Conservation (phyloP, 139 green algal species). For the Coccomyxa sp. region DNA sequence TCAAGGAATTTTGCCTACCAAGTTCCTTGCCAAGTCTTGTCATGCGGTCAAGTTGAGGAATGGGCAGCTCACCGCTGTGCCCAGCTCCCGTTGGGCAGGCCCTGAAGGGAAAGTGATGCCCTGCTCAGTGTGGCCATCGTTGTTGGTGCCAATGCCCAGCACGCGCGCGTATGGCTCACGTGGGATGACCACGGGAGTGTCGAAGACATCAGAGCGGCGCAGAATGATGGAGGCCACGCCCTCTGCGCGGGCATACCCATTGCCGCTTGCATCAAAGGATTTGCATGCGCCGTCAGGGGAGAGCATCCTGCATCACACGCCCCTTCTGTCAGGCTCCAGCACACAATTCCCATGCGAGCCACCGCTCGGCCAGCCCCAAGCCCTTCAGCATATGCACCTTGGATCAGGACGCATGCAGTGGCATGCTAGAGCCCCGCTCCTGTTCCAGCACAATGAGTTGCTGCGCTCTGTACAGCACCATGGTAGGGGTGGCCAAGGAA, state of each 20-base stretch:
- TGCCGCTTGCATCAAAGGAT: constrained; percentile 2
- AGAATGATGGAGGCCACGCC: neutral
- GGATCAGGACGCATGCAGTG: neutral
- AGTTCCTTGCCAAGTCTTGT: neutral
- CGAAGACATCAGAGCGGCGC: neutral
- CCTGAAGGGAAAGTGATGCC: constrained; percentile 9
- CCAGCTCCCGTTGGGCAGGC: neutral
- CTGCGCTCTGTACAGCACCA: neutral
- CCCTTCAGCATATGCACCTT: neutral
- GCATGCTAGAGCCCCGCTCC: too few relatives aligned
- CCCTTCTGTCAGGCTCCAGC: neutral
- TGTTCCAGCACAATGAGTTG: neutral
- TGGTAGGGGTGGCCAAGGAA: neutral
- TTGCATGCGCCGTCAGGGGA: constrained; percentile 7
- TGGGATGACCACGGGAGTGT: neutral
- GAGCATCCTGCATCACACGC: neutral
- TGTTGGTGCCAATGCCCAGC: constrained; percentile 5
- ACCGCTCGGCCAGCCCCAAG: neutral
- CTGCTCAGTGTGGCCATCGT: constrained; percentile 8
- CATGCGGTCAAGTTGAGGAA: neutral
- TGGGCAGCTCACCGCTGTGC: neutral
- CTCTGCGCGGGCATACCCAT: constrained; percentile 5
- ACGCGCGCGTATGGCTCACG: neutral
- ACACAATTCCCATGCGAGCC: neutral
- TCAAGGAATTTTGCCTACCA: neutral